Percentiles rank a stretch among this genome's conserved stretches.
Conservation (phyloP, 441 rosid species). For the Euphorbia corollata region DNA sequence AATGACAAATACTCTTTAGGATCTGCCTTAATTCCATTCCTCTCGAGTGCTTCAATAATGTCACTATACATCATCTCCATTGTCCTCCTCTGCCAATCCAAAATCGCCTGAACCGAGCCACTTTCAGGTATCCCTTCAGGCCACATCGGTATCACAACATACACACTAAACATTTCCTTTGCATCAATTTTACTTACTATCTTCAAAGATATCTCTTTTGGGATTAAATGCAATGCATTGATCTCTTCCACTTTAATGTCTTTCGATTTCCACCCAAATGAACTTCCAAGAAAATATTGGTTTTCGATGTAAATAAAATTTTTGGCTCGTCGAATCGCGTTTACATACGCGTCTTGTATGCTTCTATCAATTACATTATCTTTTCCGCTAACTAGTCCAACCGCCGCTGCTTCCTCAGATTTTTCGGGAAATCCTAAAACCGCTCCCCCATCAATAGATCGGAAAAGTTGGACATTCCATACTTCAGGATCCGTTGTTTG, state of each 20-base stretch:
- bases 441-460: conserved; percentile 95
- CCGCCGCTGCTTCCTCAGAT: conserved; percentile 71
- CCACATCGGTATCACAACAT: conserved; percentile 93
- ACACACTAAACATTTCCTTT: conserved; percentile 72
- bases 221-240: conserved; percentile 68
- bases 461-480: conserved; percentile 82
- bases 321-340: conserved; percentile 90
- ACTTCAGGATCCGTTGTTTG: conserved; percentile 50
- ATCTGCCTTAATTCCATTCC: conserved; percentile 48
- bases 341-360: conserved; percentile 85
- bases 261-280: conserved; percentile 60
- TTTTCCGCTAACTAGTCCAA: conserved; percentile 85
- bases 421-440: conserved; percentile 76
- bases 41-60: conserved; percentile 50
- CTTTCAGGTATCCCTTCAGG: conserved; percentile 95
- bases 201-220: conserved; percentile 77
- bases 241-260: conserved; percentile 72
- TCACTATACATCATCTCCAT: conserved; percentile 95
- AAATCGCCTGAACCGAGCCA: conserved; percentile 82
- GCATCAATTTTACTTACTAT: conserved; percentile 77
- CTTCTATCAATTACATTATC: conserved; percentile 82
- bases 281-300: conserved; percentile 93
- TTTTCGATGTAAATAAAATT: conserved; percentile 82
- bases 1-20: conserved; percentile 77
- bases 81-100: conserved; percentile 90